Evolutionary conservation across 768 basidiomycete species (phyloP), one percentile per base, ranked within the genome.

Genomic region (Coprinopsis cinerea): DNA sequence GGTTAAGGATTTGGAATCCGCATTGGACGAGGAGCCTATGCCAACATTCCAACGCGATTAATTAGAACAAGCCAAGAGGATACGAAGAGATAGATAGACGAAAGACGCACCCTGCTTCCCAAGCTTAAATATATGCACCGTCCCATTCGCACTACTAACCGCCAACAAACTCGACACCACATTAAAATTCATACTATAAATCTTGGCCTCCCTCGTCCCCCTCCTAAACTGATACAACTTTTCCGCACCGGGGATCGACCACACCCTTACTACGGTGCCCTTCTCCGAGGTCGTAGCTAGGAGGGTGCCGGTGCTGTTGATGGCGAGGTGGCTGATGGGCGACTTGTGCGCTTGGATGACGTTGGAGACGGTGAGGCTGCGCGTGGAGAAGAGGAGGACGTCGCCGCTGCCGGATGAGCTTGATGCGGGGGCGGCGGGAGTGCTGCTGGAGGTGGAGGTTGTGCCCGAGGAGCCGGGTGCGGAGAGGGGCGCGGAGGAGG

Each of bases 291-390:
- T 85, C 4, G 95, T 94, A 18, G 95, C 96, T 35, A 99, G 83
- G 48, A 97, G 75, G 0, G 89, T 89, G 11, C 95, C 95, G 0
- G 85, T 76, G 2, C 81, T 77, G 67, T 94, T 95, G 66, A 99
- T 79, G 4, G 88, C 74, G 41, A 98, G 75, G 59, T 82, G 83
- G 6, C 93, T 88, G 53, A 99, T 84, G 3, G 95, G 91, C 1
- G 92, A 69, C 67, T 97, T 97, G 72, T 99, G 96, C 15, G 96
- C 96, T 61, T 92, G 94, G 51, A 99, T 88, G 59, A 95, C 92
- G 71, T 99, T 98, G 37, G 90, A 81, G 24, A 94, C 90, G 2
- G 88, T 88, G 24, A 97, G 81, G 5, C 89, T 83, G 48, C 92
- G 84, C 1, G 95, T 94, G 44, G 91, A 92, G 75, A 98, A 98